Conservation (phyloP, 306 rosid species). For the Glycyrrhiza uralensis region DNA sequence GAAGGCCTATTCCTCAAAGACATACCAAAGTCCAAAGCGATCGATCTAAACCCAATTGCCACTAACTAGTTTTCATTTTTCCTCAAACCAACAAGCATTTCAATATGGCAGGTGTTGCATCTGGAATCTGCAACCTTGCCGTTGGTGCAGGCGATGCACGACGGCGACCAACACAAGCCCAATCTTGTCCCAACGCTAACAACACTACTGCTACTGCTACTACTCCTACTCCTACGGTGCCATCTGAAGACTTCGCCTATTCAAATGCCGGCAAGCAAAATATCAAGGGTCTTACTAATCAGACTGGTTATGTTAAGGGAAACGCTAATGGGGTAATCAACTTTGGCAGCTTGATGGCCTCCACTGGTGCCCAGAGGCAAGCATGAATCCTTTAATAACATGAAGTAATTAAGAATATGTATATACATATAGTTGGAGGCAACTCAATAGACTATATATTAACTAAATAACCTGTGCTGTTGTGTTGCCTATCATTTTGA, state of each 20-base stretch:
- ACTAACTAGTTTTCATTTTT: background rate
- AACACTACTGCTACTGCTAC: background rate
- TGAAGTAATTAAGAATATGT: background rate
- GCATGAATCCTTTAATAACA: background rate
- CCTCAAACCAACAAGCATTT: background rate
- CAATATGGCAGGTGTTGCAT: slow-evolving; percentile 33
- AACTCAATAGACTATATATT: background rate
- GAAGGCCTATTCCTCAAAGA: background rate
- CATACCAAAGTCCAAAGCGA: background rate
- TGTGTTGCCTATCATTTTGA: background rate
- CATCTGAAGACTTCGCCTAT: background rate
- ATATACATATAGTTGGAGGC: background rate
- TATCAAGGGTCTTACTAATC: slow-evolving; percentile 40
- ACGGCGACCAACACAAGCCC: background rate
- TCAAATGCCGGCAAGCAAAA: slow-evolving; percentile 12
- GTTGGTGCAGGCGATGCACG: slow-evolving; percentile 10
- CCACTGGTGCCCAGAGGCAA: slow-evolving; percentile 3
- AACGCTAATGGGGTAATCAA: slow-evolving; percentile 44
- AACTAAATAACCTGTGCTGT: background rate
- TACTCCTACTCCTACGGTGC: background rate
- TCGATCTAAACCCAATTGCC: background rate
- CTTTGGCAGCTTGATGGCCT: slow-evolving; percentile 23
- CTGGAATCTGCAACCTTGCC: slow-evolving; percentile 32
- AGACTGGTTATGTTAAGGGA: slow-evolving; percentile 40
- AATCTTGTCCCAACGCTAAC: slow-evolving; percentile 2